Percentiles rank a stretch among this genome's conserved stretches.
Conservation (phyloP, 371 early-diverging fungal genomes). For the Rhizopus arrhizus region DNA sequence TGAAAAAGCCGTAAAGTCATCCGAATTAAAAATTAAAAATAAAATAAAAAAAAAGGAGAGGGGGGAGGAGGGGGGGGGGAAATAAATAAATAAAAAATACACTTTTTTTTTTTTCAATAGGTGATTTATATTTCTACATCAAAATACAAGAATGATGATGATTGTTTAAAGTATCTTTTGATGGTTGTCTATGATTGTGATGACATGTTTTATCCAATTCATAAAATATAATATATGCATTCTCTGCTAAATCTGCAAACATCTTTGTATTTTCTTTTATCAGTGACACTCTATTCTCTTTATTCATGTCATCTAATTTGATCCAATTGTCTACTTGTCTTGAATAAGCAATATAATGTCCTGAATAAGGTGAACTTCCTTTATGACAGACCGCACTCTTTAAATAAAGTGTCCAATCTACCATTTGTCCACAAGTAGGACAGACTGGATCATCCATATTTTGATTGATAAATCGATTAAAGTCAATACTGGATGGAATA, state of each 20-base stretch:
- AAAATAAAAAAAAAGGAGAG: background rate
- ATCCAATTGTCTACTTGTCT: slow-evolving; percentile 23
- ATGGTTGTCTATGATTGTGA: slow-evolving; percentile 2
- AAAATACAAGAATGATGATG: slow-evolving; percentile 9
- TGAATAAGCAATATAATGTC: slow-evolving; percentile 61
- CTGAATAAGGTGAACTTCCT: slow-evolving; percentile 47
- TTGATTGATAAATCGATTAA: slow-evolving; percentile 53
- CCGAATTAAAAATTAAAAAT: background rate
- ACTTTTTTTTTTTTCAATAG: background rate
- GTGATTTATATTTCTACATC: background rate
- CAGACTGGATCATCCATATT: slow-evolving; percentile 34
- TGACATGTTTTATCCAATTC: slow-evolving; percentile 52
- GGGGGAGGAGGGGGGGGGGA: background rate
- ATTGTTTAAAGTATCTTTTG: background rate
- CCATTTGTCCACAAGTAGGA: slow-evolving; percentile 24
- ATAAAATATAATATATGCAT: slow-evolving; percentile 64
- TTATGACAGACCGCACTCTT: slow-evolving; percentile 61
- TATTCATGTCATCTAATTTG: slow-evolving; percentile 44
- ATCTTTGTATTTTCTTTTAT: slow-evolving; percentile 26
- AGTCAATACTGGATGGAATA: slow-evolving; percentile 53
- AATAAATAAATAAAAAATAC: background rate
- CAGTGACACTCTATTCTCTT: slow-evolving; percentile 27
- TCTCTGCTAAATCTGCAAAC: slow-evolving; percentile 45
- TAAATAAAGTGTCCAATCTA: slow-evolving; percentile 55
- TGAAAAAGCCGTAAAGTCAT: background rate